Evolutionary conservation across 768 basidiomycete genomes (phyloP).

Genomic region (Naganishia vishniacii): DNA sequence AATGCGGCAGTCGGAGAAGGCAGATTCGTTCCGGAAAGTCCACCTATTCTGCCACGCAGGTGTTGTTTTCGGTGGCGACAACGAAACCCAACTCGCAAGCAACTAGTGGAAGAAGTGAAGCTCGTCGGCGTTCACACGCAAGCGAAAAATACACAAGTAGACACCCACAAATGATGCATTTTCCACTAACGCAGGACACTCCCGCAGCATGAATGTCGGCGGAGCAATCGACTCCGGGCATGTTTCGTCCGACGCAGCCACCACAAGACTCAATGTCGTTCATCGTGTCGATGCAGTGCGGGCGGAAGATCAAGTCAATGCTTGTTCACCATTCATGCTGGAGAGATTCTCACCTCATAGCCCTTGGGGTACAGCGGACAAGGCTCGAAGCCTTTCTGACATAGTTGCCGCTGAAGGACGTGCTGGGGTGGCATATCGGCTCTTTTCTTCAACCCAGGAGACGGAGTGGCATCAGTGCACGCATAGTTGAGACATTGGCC

Average conservation of each 20-base stretch:
- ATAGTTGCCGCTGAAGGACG: background rate
- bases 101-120: background rate
- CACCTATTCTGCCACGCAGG: conserved; percentile 8
- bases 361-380: conserved; percentile 22
- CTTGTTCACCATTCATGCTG: too few relatives aligned
- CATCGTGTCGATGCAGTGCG: conserved; percentile 18
- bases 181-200: background rate
- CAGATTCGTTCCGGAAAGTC: too few relatives aligned
- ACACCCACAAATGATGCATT: conserved; percentile 12
- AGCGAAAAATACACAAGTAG: background rate
- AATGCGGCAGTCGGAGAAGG: too few relatives aligned
- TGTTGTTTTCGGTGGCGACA: conserved; percentile 2
- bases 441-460: background rate
- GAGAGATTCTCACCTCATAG: background rate
- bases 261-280: conserved; percentile 22
- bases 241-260: conserved; percentile 14
- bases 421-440: background rate
- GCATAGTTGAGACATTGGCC: conserved; percentile 15
- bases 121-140: background rate
- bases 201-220: background rate
- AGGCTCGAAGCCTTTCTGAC: conserved; percentile 10
- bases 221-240: conserved; percentile 16
- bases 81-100: conserved; percentile 4
- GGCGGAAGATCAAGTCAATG: background rate
- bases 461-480: background rate